Conservation (phyloP, 306 rosid genomes). For the Cucumis hystrix region DNA sequence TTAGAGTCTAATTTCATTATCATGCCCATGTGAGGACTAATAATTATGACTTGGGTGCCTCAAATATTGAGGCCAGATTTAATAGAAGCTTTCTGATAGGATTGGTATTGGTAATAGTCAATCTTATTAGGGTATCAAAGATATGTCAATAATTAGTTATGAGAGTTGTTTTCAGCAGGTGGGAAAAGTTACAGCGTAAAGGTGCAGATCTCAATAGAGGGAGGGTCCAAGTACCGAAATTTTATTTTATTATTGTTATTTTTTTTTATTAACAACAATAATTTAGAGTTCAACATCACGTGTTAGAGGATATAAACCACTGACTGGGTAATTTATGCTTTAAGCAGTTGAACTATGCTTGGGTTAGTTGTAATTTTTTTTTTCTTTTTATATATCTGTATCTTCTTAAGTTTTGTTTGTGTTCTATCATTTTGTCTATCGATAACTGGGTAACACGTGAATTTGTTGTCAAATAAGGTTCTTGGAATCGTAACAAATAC, state of each 20-base stretch:
- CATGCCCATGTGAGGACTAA: neutral
- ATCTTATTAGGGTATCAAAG: neutral
- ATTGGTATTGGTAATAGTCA: too few relatives aligned
- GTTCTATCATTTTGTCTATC: neutral
- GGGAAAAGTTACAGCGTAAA: neutral
- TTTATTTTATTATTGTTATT: too few relatives aligned
- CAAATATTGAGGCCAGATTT: neutral
- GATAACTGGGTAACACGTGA: neutral
- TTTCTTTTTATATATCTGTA: neutral
- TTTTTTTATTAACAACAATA: too few relatives aligned
- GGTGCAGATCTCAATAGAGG: neutral
- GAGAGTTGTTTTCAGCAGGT: neutral
- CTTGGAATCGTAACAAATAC: neutral
- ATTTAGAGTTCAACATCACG: too few relatives aligned
- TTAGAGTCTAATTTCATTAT: neutral
- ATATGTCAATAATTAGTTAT: neutral
- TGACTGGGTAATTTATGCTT: neutral
- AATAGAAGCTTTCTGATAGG: neutral
- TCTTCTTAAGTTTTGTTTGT: neutral
- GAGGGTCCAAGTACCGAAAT: neutral
- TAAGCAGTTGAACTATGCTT: neutral
- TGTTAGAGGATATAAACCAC: neutral
- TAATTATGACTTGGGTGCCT: neutral
- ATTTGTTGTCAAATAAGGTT: neutral
- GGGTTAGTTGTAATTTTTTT: too few relatives aligned